These are phyloP conservation scores for Wickerhamomyces subpelliculosus DNA, from an alignment of 805 yeast genomes.

Conservation along the genomic window DNA sequence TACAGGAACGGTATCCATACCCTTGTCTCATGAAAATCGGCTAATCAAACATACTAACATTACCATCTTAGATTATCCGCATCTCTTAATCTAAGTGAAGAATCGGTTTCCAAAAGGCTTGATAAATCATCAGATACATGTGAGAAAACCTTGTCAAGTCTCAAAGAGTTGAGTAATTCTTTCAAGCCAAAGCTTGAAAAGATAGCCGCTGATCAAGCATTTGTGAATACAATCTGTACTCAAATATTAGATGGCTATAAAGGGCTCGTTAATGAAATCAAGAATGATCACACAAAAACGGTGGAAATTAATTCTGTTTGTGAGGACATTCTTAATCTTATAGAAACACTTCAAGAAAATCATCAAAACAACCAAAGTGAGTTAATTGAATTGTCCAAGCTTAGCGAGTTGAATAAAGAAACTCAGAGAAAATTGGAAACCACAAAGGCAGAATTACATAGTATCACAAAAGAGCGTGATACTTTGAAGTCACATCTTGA, in stretches of 20 bases:
- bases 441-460: too few species aligned
- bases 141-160: too few species aligned
- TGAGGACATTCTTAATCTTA: background rate
- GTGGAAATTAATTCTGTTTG: background rate
- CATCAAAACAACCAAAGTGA: background rate
- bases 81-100: background rate
- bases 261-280: background rate
- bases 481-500: background rate
- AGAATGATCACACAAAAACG: background rate
- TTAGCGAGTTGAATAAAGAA: background rate
- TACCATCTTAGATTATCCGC: too few species aligned
- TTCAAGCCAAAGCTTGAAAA: background rate
- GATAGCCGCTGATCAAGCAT: background rate
- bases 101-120: background rate
- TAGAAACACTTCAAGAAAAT: background rate
- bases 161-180: slow-evolving; percentile 2
- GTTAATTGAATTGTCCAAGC: background rate
- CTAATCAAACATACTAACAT: background rate
- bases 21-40: slow-evolving; percentile 20
- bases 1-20: slow-evolving; percentile 7
- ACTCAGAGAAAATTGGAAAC: too few species aligned
- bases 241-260: background rate
- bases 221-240: background rate
- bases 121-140: too few species aligned
- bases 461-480: too few species aligned